phyloP scores from a whole-genome alignment of 495 filamentous ascomycete species.

The Daldinia loculata region DNA sequence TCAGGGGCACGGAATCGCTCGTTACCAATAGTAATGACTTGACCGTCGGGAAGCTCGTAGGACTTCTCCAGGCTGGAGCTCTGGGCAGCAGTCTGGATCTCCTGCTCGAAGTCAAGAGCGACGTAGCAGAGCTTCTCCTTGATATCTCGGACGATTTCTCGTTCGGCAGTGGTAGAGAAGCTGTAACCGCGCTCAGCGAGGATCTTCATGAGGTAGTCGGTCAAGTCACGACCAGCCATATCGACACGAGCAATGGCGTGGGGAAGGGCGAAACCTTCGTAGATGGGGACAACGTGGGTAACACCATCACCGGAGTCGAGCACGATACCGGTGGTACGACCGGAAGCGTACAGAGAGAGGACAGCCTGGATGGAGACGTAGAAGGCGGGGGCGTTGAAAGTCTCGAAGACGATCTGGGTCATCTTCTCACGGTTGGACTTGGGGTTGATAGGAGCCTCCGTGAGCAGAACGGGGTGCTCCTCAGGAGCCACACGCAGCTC shows the following conservation, averaged over 20 bases:
- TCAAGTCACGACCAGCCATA: slow-evolving; percentile 99
- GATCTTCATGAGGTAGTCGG: slow-evolving; percentile 99
- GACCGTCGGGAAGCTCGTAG: slow-evolving; percentile 98
- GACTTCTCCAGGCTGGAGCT: slow-evolving; percentile 98
- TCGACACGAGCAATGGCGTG: slow-evolving; percentile 99
- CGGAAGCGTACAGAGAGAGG: slow-evolving; percentile 97
- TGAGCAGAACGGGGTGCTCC: slow-evolving; percentile 99
- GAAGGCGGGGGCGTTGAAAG: slow-evolving; percentile 99
- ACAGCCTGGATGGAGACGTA: slow-evolving; percentile 99
- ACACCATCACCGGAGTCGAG: slow-evolving; percentile 99
- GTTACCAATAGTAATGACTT: slow-evolving; percentile 99
- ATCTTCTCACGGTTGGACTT: slow-evolving; percentile 99
- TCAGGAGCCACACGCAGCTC: slow-evolving; percentile 99
- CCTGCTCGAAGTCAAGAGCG: slow-evolving; percentile 99
- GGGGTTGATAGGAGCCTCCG: slow-evolving; percentile 99
- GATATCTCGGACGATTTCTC: slow-evolving; percentile 99
- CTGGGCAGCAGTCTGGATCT: slow-evolving; percentile 99
- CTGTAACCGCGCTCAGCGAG: slow-evolving; percentile 98
- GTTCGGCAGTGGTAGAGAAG: slow-evolving; percentile 99
- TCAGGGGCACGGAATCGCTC: slow-evolving; percentile 99
- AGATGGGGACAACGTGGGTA: slow-evolving; percentile 99
- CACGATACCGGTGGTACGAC: slow-evolving; percentile 99
- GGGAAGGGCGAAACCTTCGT: slow-evolving; percentile 99
- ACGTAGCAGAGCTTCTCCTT: slow-evolving; percentile 99
- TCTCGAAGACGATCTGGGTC: slow-evolving; percentile 99